Evolutionary conservation across 2,329 filamentous ascomycete species (phyloP), one percentile per base, ranked within the genome.

Genomic region (Cercospora sp.): DNA sequence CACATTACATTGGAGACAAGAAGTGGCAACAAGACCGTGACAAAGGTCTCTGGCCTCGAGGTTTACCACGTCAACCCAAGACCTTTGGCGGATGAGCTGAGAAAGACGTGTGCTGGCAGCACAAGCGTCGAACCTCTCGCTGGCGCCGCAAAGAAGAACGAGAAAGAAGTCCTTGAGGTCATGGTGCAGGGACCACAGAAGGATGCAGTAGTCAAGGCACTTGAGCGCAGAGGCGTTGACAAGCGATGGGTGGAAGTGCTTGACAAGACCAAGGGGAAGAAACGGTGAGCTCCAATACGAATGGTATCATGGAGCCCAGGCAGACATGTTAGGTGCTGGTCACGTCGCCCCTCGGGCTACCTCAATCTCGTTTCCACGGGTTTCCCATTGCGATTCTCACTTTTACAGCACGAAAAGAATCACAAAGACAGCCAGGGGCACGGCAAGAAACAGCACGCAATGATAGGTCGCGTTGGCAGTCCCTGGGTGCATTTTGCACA

Each of bases 221-320:
- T 91, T 72, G 84, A 84, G 68, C 84, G 83, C 75, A 82, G 88
- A 68, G 89, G 89, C 0, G 80, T 91, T 3, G 83, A 83, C 66
- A 80, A 79, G 67, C 83, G 84, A 69, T 90, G 87, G 86, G 81
- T 91, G 30, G 86, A 89, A 55, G 80, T 89, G n/a, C 78, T 88
- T 66, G 89, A 91, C 76, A 91, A 90, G 80, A 89, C 87, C 4
- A 89, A 90, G 79, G 86, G 86, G 71, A 90, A 89, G 80, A 88
- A 88, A 78, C 75, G 74, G 69, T 70, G 66, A 71, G 13, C 20
- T 28, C 20, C 5, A 23, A 28, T 20, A 20, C 12, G 48, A 28
- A 5, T 12, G 45, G 5, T 53, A 23, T 28, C 20, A 23, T 53
- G 5, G 5, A 16, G 4, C 6, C 13, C 48, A 26, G 48, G 48